Percentiles rank a stretch among this genome's conserved stretches.
Conservation (phyloP, 768 basidiomycete species). For the Termitomyces sp. region DNA sequence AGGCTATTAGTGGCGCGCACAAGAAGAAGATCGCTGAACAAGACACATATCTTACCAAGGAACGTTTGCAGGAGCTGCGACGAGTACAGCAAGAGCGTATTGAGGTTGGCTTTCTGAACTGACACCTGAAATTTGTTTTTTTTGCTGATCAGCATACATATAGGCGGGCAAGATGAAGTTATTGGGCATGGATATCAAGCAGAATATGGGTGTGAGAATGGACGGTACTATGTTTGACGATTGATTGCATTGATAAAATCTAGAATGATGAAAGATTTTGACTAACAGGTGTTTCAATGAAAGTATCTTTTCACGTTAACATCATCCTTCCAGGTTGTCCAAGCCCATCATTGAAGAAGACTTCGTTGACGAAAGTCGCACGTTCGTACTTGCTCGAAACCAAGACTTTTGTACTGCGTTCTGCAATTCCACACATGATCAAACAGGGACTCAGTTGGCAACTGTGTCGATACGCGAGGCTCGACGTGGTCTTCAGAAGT, state of each 20-base stretch:
- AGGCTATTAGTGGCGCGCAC: slow-evolving; percentile 62
- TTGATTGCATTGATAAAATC: slow-evolving; percentile 6
- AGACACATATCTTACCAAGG: slow-evolving; percentile 72
- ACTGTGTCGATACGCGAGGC: not conserved
- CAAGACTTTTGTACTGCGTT: not conserved
- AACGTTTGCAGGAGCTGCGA: slow-evolving; percentile 77
- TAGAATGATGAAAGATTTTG: not conserved
- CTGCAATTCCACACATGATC: not conserved
- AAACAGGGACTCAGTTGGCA: not conserved
- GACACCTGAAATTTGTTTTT: not conserved
- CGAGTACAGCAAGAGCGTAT: slow-evolving; percentile 81
- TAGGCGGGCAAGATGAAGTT: slow-evolving; percentile 81
- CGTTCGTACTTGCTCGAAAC: not conserved
- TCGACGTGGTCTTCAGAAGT: not conserved
- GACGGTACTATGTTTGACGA: slow-evolving; percentile 62
- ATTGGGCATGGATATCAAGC: slow-evolving; percentile 83
- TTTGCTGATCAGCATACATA: not conserved
- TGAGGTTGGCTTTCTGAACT: slow-evolving; percentile 45
- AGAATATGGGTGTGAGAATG: slow-evolving; percentile 85
- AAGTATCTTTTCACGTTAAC: not conserved
- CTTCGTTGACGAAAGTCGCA: no score
- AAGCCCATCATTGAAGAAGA: not conserved
- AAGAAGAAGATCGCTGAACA: slow-evolving; percentile 63
- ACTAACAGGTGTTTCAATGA: not conserved
- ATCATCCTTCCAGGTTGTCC: not conserved